A percentile compares a stretch with the other conserved stretches of the same genome.
Evolutionary conservation across 2,329 filamentous ascomycete genomes (phyloP).

Genomic region (Sordariomycetes sp.): DNA sequence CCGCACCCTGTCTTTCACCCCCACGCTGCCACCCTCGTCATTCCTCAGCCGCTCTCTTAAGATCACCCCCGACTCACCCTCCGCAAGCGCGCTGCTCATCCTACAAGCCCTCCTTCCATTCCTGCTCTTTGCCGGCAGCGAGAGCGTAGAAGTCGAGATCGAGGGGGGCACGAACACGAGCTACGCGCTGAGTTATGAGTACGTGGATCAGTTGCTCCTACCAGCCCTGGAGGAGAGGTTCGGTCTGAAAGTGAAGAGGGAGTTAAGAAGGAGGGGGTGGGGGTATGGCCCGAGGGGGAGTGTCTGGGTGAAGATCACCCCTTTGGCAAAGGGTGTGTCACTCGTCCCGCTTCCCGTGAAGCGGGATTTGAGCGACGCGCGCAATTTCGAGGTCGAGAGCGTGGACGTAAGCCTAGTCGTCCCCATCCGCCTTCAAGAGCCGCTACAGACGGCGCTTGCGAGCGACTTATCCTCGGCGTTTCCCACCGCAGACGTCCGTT

Average conservation of each 20-base stretch:
- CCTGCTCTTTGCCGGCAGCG: conserved; percentile 41
- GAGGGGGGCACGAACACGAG: conserved; percentile 49
- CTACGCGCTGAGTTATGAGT: conserved; percentile 49
- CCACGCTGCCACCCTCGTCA: conserved; percentile 24
- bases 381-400: conserved; percentile 24
- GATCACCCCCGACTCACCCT: conserved; percentile 36
- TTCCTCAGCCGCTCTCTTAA: conserved; percentile 30
- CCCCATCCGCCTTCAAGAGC: conserved; percentile 29
- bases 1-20: conserved; percentile 35
- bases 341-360: conserved; percentile 14
- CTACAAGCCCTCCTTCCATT: conserved; percentile 52
- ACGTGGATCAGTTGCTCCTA: conserved; percentile 49
- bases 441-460: conserved; percentile 27
- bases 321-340: conserved; percentile 19
- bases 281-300: conserved; percentile 31
- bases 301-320: conserved; percentile 29
- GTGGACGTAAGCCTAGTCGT: conserved; percentile 42
- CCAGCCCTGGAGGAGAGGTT: conserved; percentile 41
- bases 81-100: conserved; percentile 45
- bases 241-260: conserved; percentile 32
- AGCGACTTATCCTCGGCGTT: conserved; percentile 28
- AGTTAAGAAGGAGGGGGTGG: conserved; percentile 39
- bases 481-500: conserved; percentile 29
- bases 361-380: not conserved
- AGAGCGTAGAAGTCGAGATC: conserved; percentile 35